phyloP scores from a whole-genome alignment of 345 rosid species.

The Rhodomyrtus tomentosa region DNA sequence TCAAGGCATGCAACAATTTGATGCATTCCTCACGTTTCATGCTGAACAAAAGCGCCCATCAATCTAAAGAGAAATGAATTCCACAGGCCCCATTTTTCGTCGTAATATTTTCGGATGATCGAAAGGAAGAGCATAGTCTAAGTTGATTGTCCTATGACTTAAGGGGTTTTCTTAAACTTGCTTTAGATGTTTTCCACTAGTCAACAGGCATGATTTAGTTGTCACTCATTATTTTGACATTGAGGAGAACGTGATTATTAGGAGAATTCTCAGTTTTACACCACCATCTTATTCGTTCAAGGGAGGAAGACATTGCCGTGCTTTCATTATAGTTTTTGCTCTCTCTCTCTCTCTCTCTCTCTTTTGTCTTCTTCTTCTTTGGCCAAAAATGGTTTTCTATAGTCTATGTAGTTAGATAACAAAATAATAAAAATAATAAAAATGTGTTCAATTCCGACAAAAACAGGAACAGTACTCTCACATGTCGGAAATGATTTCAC shows the following conservation, averaged over 20 bases:
- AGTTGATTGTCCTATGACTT: background rate
- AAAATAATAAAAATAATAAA: background rate
- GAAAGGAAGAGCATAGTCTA: background rate
- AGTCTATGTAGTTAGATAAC: background rate
- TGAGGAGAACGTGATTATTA: background rate
- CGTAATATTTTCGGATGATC: background rate
- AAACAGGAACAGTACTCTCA: background rate
- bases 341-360: too few species aligned
- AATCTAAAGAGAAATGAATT: background rate
- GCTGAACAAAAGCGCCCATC: constrained; percentile 1
- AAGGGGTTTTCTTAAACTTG: background rate
- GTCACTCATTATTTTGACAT: background rate
- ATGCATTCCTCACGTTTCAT: constrained; percentile 23
- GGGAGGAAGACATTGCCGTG: background rate
- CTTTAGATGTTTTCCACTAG: background rate
- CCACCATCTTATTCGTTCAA: background rate
- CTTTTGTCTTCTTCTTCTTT: background rate
- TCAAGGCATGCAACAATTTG: constrained; percentile 14
- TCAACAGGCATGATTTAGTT: background rate
- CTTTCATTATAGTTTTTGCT: background rate
- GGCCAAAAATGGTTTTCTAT: background rate
- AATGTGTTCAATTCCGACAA: background rate
- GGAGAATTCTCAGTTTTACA: background rate
- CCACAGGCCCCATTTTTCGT: background rate
- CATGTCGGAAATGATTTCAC: background rate